phyloP scores from a whole-genome alignment of 2,329 filamentous ascomycete species.

The Ramularia collo-cygni region DNA sequence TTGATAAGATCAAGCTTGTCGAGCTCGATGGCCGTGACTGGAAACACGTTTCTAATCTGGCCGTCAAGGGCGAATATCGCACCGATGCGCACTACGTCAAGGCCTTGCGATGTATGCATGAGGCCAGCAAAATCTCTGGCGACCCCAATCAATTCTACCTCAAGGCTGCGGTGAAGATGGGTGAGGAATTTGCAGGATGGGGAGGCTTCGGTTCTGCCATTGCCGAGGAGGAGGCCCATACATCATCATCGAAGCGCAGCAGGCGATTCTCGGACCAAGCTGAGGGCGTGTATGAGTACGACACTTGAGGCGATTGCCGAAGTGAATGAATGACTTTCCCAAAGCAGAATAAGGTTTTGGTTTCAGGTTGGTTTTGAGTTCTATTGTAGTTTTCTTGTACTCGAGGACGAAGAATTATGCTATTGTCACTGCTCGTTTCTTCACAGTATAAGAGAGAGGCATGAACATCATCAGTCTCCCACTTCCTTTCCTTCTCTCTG shows the following conservation, averaged over 20 bases:
- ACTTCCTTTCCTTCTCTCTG: too few species aligned
- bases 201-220: constrained; percentile 36
- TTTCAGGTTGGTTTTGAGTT: background rate
- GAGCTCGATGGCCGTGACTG: constrained; percentile 63
- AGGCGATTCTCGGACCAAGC: constrained; percentile 5
- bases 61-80: constrained; percentile 59
- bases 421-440: background rate
- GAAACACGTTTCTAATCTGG: constrained; percentile 67
- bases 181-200: constrained; percentile 68
- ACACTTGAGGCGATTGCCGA: background rate
- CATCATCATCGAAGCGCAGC: constrained; percentile 5
- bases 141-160: constrained; percentile 61
- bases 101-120: constrained; percentile 66
- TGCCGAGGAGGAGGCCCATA: constrained; percentile 13
- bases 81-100: constrained; percentile 83
- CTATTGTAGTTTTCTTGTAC: background rate
- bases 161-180: constrained; percentile 63
- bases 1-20: constrained; percentile 54
- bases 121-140: constrained; percentile 67
- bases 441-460: too few species aligned
- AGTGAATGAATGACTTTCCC: background rate
- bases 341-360: background rate
- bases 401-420: background rate
- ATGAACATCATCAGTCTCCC: too few species aligned
- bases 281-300: constrained; percentile 9